Base-by-base conservation (phyloP, 176 grass and related monocot genomes). In the Poa pratensis region DNA sequence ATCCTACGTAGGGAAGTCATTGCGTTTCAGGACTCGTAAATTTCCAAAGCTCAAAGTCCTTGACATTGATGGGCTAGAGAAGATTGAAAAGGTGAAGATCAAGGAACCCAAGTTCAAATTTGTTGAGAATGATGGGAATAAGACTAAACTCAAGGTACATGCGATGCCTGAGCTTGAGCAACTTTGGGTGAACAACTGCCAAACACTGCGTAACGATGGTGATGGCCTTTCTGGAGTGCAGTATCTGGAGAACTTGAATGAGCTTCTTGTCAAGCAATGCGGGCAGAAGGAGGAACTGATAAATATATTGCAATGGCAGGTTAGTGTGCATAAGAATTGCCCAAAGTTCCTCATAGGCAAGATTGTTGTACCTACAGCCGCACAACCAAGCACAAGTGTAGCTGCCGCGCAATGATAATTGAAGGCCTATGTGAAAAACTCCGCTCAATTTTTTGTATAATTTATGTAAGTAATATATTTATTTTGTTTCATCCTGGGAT, bases 31-130 rank as follows among this genome's bases (percentile, higher is more conserved):
- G 24, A 5, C 20, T 0, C 45, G 52, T 11, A 76, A 66, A 75
- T 91, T 84, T 19, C 48, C 20, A 66, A 91, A 88, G 23, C 89
- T 91, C 75, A 88, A 80, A 58, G 57, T 80, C 61, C 71, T 91
- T 69, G 45, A 77, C 3, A 54, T 54, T 54, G 18, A 54, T 54
- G 52, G 52, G 17, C 52, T 54, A 54, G 42, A 70, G 3, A 35
- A 75, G 0, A 30, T 88, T 20, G 27, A 84, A 60, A 69, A 10
- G 7, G 39, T 91, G 22, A 10, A 1, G 9, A 37, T 91, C 3
- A 7, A 28, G 39, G 16, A 54, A 54, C 52, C 52, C 5, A 20
- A 54, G 52, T 1, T 54, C 5, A 54, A 19, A 54, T 54, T 54
- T 1, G 16, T 20, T 54, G 17, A 18, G 4, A 54, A 54, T 54